phyloP scores from a whole-genome alignment of 2,329 filamentous ascomycete genomes.

The Pezicula rhizophila region DNA sequence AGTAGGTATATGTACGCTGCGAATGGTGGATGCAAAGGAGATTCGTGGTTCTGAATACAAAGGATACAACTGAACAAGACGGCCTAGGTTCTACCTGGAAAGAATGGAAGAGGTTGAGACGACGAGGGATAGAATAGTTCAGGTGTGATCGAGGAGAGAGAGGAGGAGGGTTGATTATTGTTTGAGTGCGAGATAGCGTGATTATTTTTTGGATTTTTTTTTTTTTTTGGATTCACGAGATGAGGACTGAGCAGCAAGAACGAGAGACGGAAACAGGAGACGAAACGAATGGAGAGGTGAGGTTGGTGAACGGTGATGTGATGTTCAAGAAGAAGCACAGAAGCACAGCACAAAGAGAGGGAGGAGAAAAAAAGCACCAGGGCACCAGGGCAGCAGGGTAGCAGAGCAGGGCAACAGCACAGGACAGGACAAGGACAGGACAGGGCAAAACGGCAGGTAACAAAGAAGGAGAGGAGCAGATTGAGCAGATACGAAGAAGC shows the following conservation, averaged over 20 bases:
- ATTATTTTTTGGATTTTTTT: too few relatives aligned
- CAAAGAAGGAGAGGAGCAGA: background rate
- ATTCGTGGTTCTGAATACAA: constrained; percentile 2
- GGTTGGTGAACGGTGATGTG: background rate
- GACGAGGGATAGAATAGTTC: background rate
- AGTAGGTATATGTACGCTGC: constrained; percentile 3
- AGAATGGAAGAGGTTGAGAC: constrained; percentile 29
- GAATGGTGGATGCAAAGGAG: constrained; percentile 1
- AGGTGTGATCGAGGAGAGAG: background rate
- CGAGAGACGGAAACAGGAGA: background rate
- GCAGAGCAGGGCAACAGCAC: background rate
- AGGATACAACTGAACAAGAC: constrained; percentile 24
- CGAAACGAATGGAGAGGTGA: background rate
- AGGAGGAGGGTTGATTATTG: background rate
- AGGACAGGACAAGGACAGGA: too few relatives aligned
- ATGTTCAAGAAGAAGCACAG: too few relatives aligned
- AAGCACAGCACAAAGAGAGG: background rate
- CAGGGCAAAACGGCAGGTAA: background rate
- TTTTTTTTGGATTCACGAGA: too few relatives aligned
- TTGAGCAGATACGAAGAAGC: constrained; percentile 1
- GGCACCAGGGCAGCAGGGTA: background rate
- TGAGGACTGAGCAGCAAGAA: background rate
- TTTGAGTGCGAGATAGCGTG: background rate
- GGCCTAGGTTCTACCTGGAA: constrained; percentile 56
- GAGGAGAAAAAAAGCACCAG: background rate